These are phyloP conservation scores for Calophaca sinica DNA, from an alignment of 306 rosid genomes.

Conservation along the genomic window DNA sequence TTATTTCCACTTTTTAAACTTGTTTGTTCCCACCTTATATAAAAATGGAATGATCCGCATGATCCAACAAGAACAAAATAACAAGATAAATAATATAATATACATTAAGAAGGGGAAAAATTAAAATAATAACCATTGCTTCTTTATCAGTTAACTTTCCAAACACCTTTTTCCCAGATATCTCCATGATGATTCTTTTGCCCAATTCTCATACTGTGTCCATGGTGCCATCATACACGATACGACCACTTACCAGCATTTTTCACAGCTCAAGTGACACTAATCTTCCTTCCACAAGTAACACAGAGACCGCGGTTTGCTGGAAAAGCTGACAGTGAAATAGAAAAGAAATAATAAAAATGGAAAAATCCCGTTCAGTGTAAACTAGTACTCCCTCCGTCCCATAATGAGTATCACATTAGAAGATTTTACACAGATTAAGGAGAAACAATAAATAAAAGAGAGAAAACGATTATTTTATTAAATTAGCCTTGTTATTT, in stretches of 20 bases:
- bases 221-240: not conserved
- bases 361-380: not conserved
- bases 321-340: slow-evolving; percentile 34
- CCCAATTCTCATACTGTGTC: slow-evolving; percentile 24
- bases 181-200: slow-evolving; percentile 45
- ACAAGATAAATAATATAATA: not conserved
- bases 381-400: no score
- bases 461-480: no score
- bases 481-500: no score
- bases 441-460: no score
- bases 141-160: not conserved
- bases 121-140: not conserved
- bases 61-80: not conserved
- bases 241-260: not conserved
- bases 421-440: no score
- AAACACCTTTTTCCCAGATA: slow-evolving; percentile 35
- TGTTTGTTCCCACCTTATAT: not conserved
- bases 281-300: slow-evolving; percentile 24
- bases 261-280: not conserved
- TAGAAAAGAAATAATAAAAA: not conserved
- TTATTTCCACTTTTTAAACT: no score
- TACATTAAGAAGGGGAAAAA: not conserved
- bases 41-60: not conserved
- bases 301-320: not conserved
- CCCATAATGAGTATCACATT: no score